Conservation (phyloP, 164 flowering plant species). For the Macadamia tetraphylla region DNA sequence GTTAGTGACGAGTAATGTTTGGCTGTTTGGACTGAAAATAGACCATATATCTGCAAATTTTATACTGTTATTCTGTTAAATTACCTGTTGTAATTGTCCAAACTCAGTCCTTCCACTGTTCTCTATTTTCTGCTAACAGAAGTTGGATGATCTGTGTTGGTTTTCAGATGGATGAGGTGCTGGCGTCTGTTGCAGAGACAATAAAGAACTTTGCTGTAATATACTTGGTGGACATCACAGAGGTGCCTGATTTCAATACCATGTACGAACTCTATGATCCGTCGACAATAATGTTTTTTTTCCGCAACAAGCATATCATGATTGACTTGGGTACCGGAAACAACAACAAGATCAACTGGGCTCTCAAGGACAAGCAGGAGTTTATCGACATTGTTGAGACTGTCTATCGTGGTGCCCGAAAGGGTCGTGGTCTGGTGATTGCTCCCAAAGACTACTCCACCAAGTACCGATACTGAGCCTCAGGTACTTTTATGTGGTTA, state of each 20-base stretch:
- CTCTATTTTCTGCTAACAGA: no score
- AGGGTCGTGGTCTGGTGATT: conserved; percentile 92
- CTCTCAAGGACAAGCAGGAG: conserved; percentile 93
- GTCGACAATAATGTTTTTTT: conserved; percentile 90
- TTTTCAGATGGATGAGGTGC: conserved; percentile 87
- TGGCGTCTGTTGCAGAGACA: conserved; percentile 91
- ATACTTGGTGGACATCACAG: conserved; percentile 85
- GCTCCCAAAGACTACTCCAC: conserved; percentile 97
- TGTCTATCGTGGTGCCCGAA: conserved; percentile 88
- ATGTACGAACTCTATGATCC: conserved; percentile 97
- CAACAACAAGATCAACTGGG: conserved; percentile 98
- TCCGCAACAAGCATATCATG: conserved; percentile 97
- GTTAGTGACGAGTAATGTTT: no score
- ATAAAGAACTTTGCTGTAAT: conserved; percentile 89
- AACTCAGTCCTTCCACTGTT: no score
- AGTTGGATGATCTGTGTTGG: not conserved
- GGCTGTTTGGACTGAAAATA: no score
- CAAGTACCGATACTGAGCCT: conserved; percentile 74
- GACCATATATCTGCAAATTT: no score
- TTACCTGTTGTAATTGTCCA: no score
- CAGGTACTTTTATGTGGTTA: no score
- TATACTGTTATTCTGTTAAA: no score
- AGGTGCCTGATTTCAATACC: conserved; percentile 94
- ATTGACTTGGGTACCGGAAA: conserved; percentile 94
- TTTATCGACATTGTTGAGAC: conserved; percentile 93